Evolutionary conservation across 805 yeast species (phyloP).

Genomic region (Limtongia smithiae): DNA sequence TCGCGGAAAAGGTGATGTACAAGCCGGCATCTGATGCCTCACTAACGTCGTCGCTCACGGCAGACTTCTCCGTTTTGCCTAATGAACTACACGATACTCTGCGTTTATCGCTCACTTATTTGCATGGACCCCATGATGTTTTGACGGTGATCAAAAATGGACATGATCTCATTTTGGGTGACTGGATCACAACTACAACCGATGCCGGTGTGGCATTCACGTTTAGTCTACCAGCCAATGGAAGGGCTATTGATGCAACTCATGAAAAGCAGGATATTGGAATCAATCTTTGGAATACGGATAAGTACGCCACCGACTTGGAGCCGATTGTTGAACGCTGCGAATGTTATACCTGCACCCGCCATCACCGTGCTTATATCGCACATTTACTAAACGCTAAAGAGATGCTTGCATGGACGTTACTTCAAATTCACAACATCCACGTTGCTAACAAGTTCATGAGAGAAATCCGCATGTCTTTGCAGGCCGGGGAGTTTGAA

Average conservation of each 20-base stretch:
- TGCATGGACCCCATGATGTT: conserved; percentile 37
- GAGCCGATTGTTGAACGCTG: conserved; percentile 30
- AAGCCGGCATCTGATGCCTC: conserved; percentile 5
- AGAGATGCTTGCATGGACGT: conserved; percentile 45
- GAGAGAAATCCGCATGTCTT: conserved; percentile 34
- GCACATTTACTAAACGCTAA: conserved; percentile 42
- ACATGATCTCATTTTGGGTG: conserved; percentile 38
- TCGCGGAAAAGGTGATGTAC: conserved; percentile 2
- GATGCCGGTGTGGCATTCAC: conserved; percentile 42
- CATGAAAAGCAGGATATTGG: conserved; percentile 28
- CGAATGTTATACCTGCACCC: conserved; percentile 29
- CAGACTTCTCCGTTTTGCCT: conserved; percentile 10
- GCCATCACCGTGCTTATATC: conserved; percentile 41
- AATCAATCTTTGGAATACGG: conserved; percentile 36
- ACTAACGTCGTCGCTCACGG: conserved; percentile 9
- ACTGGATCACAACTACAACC: conserved; percentile 34
- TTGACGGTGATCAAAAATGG: conserved; percentile 36
- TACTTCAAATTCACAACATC: conserved; percentile 42
- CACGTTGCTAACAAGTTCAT: conserved; percentile 35
- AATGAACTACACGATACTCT: conserved; percentile 18
- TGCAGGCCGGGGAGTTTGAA: conserved; percentile 36
- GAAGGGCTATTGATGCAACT: conserved; percentile 21
- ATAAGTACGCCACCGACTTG: conserved; percentile 35
- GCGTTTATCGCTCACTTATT: conserved; percentile 28
- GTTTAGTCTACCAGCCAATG: conserved; percentile 24